These are phyloP conservation scores for Amanita pseudoporphyria DNA, from an alignment of 768 basidiomycete species.

Conservation along the genomic window DNA sequence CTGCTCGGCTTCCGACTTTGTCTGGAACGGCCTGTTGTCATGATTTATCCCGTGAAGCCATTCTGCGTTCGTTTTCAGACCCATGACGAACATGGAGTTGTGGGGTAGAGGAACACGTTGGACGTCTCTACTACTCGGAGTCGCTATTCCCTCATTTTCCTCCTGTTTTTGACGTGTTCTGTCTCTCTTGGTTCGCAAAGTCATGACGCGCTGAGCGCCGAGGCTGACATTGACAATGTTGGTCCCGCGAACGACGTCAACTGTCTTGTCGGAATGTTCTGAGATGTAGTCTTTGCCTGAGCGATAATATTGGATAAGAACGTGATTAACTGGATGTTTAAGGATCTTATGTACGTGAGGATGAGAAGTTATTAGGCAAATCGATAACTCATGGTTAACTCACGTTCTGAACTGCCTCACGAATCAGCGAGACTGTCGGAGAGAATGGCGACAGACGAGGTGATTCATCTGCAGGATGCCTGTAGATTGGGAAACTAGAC, in stretches of 20 bases:
- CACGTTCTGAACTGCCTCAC: constrained; percentile 48
- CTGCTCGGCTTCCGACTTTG: constrained; percentile 48
- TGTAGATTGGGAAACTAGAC: constrained; percentile 64
- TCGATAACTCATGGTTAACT: not conserved
- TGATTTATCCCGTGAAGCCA: constrained; percentile 75
- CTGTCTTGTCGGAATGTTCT: constrained; percentile 81
- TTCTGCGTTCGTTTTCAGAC: constrained; percentile 56
- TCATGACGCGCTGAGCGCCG: constrained; percentile 72
- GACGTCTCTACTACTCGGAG: constrained; percentile 12
- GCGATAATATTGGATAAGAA: constrained; percentile 76
- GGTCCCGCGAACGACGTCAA: constrained; percentile 68
- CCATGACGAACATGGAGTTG: constrained; percentile 79
- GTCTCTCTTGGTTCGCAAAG: constrained; percentile 57
- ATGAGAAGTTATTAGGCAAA: not conserved
- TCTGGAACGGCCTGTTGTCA: constrained; percentile 52
- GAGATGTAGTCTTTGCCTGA: constrained; percentile 76
- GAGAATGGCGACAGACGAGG: constrained; percentile 61
- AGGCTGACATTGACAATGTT: constrained; percentile 76
- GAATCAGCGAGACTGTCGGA: constrained; percentile 57
- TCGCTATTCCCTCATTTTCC: constrained; percentile 14
- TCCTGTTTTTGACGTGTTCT: constrained; percentile 10
- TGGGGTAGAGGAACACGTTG: constrained; percentile 70
- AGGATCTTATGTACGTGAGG: constrained; percentile 17
- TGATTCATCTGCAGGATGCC: constrained; percentile 74
- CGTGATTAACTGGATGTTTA: constrained; percentile 69